Evolutionary conservation across 257 asterid genomes (phyloP).

Genomic region (Coffea eugenioides): DNA sequence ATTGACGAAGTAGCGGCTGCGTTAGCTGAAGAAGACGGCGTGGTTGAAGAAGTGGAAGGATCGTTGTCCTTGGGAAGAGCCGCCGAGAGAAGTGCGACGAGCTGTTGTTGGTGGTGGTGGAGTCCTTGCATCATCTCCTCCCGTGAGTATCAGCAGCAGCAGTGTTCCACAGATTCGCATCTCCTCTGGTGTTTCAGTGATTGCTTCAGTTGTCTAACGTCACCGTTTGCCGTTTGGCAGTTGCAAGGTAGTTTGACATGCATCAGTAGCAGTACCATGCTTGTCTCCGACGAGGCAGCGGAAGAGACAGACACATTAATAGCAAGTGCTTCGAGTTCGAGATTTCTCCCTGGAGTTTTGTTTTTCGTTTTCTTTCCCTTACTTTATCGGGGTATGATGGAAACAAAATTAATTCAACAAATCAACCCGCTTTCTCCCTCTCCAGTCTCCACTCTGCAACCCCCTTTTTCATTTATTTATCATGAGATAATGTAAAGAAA

Average conservation of each 20-base stretch:
- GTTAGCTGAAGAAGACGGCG: constrained; percentile 19
- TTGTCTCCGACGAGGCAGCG: neutral
- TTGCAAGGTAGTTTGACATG: neutral
- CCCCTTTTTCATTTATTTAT: no score
- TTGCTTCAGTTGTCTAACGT: neutral
- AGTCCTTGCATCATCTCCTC: constrained; percentile 76
- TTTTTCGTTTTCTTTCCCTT: neutral
- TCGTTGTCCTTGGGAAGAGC: constrained; percentile 76
- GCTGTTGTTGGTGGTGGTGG: constrained; percentile 95
- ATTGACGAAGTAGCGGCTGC: constrained; percentile 23
- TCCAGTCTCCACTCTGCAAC: no score
- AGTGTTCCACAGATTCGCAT: constrained; percentile 13
- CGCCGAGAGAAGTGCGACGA: constrained; percentile 90
- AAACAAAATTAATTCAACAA: no score
- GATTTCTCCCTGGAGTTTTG: neutral
- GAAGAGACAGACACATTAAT: neutral
- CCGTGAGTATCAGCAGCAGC: neutral
- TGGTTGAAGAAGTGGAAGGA: constrained; percentile 47
- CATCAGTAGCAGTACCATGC: neutral
- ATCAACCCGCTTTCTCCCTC: no score
- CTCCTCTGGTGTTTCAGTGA: constrained; percentile 8
- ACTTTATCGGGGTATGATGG: neutral
- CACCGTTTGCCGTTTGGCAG: neutral
- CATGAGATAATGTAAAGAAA: neutral
- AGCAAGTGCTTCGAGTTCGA: neutral